phyloP scores from a whole-genome alignment of 768 basidiomycete species.

The Pleurotus salmoneostramineus region DNA sequence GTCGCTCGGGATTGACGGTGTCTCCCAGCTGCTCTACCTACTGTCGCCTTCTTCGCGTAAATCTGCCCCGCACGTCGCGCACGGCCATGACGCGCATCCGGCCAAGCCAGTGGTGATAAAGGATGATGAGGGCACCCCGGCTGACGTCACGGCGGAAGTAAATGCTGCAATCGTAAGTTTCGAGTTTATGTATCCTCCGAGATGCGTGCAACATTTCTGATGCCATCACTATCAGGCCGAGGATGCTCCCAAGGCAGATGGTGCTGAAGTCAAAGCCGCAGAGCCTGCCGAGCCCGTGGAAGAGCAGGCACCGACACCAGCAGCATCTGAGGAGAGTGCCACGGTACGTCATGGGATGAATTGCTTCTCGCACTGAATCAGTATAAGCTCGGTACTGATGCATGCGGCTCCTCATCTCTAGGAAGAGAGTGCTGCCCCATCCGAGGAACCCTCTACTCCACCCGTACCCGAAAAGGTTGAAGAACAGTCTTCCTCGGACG shows the following conservation, averaged over 20 bases:
- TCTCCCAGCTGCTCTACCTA: slow-evolving; percentile 12
- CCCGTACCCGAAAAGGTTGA: background rate
- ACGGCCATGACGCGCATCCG: slow-evolving; percentile 7
- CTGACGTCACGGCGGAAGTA: slow-evolving; percentile 9
- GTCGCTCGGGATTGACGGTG: background rate
- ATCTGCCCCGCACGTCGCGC: slow-evolving; percentile 4
- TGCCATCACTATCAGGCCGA: slow-evolving; percentile 3
- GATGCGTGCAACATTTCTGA: background rate
- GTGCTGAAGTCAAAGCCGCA: slow-evolving; percentile 1
- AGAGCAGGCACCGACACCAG: background rate
- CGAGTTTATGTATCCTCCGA: no score
- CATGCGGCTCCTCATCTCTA: background rate
- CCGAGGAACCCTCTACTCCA: background rate
- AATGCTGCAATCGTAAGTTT: slow-evolving; percentile 10
- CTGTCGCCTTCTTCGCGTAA: slow-evolving; percentile 13
- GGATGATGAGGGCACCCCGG: slow-evolving; percentile 14
- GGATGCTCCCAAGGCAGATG: slow-evolving; percentile 12
- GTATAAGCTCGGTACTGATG: background rate
- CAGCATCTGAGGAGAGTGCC: background rate
- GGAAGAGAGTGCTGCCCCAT: background rate
- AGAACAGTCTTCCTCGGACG: background rate
- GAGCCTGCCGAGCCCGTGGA: background rate
- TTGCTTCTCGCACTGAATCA: background rate
- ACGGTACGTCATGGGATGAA: background rate
- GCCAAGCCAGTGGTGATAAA: slow-evolving; percentile 10